Conservation (phyloP, 331 rosid species). For the Quercus tomentella region DNA sequence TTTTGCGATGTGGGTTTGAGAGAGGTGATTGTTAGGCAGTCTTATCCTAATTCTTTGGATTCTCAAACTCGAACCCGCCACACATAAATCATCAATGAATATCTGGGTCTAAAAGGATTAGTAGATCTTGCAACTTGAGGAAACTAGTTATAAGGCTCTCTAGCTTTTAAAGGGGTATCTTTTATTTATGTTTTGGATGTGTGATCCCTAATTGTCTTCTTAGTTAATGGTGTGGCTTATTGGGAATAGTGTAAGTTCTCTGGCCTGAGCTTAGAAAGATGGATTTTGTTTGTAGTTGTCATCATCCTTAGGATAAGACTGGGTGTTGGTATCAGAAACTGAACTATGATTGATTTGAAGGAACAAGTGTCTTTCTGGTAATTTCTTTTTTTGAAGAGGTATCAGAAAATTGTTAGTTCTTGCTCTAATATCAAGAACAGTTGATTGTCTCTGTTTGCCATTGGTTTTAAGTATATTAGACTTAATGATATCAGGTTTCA, state of each 20-base stretch:
- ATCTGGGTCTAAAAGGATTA: not conserved
- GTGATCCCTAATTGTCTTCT: too few relatives aligned
- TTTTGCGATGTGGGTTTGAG: too few relatives aligned
- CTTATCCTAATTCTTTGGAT: too few relatives aligned
- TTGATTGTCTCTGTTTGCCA: not conserved
- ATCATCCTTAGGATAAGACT: not conserved
- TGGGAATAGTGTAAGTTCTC: not conserved
- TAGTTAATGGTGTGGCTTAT: not conserved
- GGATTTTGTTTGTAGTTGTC: not conserved
- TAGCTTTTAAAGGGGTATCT: not conserved
- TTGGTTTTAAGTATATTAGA: not conserved
- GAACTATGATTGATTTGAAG: not conserved
- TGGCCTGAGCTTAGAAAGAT: not conserved
- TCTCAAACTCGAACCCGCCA: too few relatives aligned
- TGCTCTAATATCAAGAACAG: not conserved
- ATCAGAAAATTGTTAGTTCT: not conserved
- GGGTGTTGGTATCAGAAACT: not conserved
- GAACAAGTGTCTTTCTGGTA: not conserved
- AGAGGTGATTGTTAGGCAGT: too few relatives aligned
- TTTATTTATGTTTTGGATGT: not conserved
- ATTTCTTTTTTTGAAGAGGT: not conserved
- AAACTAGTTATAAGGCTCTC: not conserved
- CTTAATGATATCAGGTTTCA: not conserved
- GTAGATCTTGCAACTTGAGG: not conserved
- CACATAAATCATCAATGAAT: not conserved